A percentile compares a stretch with the other conserved stretches of the same genome.
Evolutionary conservation across 352 stramenopile genomes (phyloP).

Genomic region (Phytophthora multivora): DNA sequence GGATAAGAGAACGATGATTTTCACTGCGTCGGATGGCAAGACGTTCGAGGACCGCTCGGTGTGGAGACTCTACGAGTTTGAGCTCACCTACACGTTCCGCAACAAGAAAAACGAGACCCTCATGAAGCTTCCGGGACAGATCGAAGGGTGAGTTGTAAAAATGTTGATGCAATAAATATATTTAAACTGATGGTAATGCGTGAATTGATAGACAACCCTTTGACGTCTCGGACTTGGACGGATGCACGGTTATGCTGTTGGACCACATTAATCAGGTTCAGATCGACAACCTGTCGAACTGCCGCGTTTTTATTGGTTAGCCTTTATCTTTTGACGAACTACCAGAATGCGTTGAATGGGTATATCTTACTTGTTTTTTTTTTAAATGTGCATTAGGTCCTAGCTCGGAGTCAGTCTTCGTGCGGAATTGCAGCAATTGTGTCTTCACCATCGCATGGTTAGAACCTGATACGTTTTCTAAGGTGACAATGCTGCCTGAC

Average conservation of each 20-base stretch:
- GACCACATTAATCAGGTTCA: slow-evolving; percentile 92
- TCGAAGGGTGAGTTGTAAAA: slow-evolving; percentile 52
- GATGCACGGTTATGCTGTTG: slow-evolving; percentile 84
- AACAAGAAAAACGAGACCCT: slow-evolving; percentile 83
- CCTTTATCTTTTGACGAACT: neutral
- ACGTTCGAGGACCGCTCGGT: slow-evolving; percentile 82
- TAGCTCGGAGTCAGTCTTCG: slow-evolving; percentile 89
- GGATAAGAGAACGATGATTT: slow-evolving; percentile 31
- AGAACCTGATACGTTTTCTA: neutral
- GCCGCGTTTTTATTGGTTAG: slow-evolving; percentile 84
- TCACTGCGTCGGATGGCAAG: slow-evolving; percentile 88
- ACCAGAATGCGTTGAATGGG: neutral
- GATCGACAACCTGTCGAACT: slow-evolving; percentile 90
- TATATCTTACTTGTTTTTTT: neutral
- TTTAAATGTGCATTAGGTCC: slow-evolving; percentile 37
- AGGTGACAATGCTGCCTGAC: slow-evolving; percentile 1
- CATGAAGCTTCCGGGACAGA: slow-evolving; percentile 79
- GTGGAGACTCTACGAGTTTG: slow-evolving; percentile 91
- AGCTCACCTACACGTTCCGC: slow-evolving; percentile 92
- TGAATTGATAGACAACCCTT: slow-evolving; percentile 76
- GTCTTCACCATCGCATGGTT: slow-evolving; percentile 90
- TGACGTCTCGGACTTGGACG: slow-evolving; percentile 80
- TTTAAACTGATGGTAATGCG: neutral
- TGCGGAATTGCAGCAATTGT: slow-evolving; percentile 91
- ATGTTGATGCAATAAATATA: no score